Conservation (phyloP, 768 basidiomycete genomes). For the Boletus reticulatus region DNA sequence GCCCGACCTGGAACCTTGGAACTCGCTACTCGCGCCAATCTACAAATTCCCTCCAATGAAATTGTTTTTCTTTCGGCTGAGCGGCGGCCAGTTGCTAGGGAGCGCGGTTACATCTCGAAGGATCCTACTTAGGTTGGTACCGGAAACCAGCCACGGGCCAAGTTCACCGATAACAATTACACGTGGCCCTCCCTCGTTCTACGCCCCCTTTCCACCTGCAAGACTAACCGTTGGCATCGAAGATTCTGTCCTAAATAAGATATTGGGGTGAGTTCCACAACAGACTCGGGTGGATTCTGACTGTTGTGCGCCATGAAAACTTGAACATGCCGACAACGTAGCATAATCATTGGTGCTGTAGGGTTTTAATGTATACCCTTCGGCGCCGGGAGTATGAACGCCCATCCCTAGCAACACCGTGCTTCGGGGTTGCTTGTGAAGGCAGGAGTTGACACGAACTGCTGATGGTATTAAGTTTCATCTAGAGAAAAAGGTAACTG, state of each 20-base stretch:
- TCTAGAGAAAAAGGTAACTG: not conserved
- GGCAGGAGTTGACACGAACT: not conserved
- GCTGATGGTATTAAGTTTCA: not conserved
- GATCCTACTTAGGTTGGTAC: not conserved
- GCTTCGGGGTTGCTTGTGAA: not conserved
- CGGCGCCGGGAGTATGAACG: not conserved
- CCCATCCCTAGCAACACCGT: not conserved
- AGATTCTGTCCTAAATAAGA: not conserved
- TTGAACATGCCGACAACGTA: not conserved
- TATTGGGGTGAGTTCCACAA: not conserved
- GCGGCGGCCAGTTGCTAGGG: constrained; percentile 1
- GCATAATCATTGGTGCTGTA: not conserved
- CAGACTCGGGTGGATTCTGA: not conserved
- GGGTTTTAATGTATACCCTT: not conserved
- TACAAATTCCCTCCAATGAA: not conserved
- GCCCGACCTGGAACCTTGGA: not conserved
- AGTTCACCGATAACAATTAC: not conserved
- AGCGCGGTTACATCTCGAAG: not conserved
- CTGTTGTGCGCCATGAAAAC: too few relatives aligned
- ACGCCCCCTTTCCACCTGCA: not conserved
- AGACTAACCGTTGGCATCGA: not conserved
- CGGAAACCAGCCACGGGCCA: not conserved
- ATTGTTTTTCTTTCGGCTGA: not conserved
- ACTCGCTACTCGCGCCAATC: not conserved
- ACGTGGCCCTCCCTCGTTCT: not conserved